Percentiles rank a stretch among this genome's conserved stretches.
Conservation (phyloP, 2,329 filamentous ascomycete species). For the Elsinoe ampelina region DNA sequence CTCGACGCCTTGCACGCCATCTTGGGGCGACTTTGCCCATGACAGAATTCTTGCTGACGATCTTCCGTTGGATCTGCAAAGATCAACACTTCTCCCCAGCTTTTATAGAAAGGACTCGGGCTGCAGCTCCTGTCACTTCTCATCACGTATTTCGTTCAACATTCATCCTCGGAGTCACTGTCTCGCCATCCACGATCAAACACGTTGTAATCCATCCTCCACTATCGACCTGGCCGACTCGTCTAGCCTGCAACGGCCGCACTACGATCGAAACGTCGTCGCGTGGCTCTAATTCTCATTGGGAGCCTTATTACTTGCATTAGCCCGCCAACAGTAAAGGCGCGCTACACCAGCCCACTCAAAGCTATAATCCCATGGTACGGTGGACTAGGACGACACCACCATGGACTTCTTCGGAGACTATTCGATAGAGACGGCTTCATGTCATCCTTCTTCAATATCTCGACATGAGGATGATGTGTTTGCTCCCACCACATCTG, state of each 20-base stretch:
- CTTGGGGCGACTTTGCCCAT: not conserved
- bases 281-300: conserved; percentile 4
- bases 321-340: not conserved
- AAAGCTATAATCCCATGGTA: not conserved
- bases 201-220: conserved; percentile 8
- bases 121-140: not conserved
- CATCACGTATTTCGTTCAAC: not conserved
- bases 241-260: conserved; percentile 12
- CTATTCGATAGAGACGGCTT: conserved; percentile 31
- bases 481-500: conserved; percentile 21
- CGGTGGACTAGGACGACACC: not conserved
- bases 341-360: not conserved
- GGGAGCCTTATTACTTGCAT: conserved; percentile 10
- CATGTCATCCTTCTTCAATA: conserved; percentile 23
- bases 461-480: conserved; percentile 22
- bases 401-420: conserved; percentile 28
- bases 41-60: not conserved
- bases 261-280: conserved; percentile 11
- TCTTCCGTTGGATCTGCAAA: conserved; percentile 5
- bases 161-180: not conserved
- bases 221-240: conserved; percentile 10
- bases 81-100: not conserved
- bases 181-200: conserved; percentile 8
- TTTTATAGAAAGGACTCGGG: not conserved
- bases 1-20: not conserved